These are phyloP conservation scores for Penicillium rolfsii DNA, from an alignment of 2,329 filamentous ascomycete genomes.

Conservation along the genomic window DNA sequence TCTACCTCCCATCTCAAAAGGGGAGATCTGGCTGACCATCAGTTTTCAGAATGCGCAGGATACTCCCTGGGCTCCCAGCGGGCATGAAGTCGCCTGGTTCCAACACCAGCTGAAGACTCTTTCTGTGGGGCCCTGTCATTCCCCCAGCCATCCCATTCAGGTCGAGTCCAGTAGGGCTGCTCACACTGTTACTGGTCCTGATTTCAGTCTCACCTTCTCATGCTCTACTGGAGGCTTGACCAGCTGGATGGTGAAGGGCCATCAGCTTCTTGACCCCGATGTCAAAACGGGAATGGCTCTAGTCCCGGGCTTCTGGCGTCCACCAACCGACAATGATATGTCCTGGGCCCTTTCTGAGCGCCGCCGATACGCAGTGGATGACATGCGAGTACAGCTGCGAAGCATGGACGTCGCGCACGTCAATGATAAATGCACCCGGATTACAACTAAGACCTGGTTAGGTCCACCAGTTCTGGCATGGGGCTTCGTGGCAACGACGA, in stretches of 20 bases:
- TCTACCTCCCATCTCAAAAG: not conserved
- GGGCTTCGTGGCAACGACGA: not conserved
- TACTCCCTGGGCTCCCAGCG: not conserved
- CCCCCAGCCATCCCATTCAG: not conserved
- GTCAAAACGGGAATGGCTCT: slow-evolving; percentile 15
- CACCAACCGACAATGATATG: slow-evolving; percentile 39
- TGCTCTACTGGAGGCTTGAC: not conserved
- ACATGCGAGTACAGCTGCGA: not conserved
- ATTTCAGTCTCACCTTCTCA: slow-evolving; percentile 1
- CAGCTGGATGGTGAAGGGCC: not conserved
- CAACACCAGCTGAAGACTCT: not conserved
- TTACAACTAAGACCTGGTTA: not conserved
- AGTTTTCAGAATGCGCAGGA: not conserved
- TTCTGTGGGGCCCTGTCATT: not conserved
- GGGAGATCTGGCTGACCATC: not conserved
- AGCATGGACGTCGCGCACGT: not conserved
- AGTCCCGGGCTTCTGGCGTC: slow-evolving; percentile 37
- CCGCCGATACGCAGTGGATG: slow-evolving; percentile 28
- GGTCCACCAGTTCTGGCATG: not conserved
- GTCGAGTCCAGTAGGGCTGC: not conserved
- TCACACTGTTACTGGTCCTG: not conserved
- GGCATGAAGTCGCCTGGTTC: not conserved
- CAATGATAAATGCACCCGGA: not conserved
- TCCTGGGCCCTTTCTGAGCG: slow-evolving; percentile 32
- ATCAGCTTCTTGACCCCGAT: slow-evolving; percentile 1